These are phyloP conservation scores for Mortierella sp. DNA, from an alignment of 371 early-diverging fungal species.

Conservation along the genomic window DNA sequence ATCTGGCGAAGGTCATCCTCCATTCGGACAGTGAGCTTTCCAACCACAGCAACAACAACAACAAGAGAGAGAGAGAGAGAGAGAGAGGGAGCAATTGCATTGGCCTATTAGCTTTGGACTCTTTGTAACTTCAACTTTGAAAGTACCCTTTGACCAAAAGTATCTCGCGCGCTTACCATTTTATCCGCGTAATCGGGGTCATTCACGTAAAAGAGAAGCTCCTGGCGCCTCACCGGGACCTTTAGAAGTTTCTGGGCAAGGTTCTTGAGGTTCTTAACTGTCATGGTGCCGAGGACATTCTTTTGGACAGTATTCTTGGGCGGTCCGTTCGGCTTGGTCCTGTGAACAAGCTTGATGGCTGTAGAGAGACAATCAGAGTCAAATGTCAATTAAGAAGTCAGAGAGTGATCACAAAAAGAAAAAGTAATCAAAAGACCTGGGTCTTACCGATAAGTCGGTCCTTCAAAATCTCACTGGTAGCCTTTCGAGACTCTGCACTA, in stretches of 20 bases:
- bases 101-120: too few species aligned
- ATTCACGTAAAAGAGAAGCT: slow-evolving; percentile 23
- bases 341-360: slow-evolving; percentile 35
- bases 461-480: slow-evolving; percentile 62
- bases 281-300: slow-evolving; percentile 56
- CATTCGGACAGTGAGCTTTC: slow-evolving; percentile 42
- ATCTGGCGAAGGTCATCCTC: slow-evolving; percentile 57
- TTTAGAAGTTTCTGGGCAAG: slow-evolving; percentile 55
- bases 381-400: neutral
- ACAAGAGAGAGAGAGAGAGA: neutral
- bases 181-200: slow-evolving; percentile 32
- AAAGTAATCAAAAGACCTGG: too few species aligned
- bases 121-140: too few species aligned
- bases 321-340: slow-evolving; percentile 20
- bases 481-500: slow-evolving; percentile 47
- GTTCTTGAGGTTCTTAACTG: slow-evolving; percentile 57
- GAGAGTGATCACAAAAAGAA: neutral
- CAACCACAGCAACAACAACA: neutral
- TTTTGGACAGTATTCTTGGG: slow-evolving; percentile 26
- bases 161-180: slow-evolving; percentile 22
- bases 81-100: neutral
- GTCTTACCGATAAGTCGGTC: slow-evolving; percentile 67
- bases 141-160: neutral
- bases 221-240: slow-evolving; percentile 48
- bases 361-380: neutral